These are phyloP conservation scores for Pelargonium myrrhifolium DNA, from an alignment of 441 rosid genomes.

Conservation along the genomic window DNA sequence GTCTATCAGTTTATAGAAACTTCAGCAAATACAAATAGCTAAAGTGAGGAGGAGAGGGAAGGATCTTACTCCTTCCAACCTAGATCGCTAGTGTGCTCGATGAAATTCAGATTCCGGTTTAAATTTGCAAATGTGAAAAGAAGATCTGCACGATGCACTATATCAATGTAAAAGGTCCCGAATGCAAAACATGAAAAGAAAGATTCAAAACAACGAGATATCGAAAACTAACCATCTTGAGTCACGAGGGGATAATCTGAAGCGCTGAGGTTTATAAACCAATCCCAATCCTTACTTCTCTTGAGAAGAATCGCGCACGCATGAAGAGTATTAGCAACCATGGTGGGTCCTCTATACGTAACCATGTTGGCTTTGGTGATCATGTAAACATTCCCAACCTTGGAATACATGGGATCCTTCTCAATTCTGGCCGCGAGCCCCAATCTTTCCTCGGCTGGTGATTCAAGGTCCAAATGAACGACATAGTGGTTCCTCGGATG, in stretches of 20 bases:
- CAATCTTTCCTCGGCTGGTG: conserved; percentile 75
- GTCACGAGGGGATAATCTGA: conserved; percentile 98
- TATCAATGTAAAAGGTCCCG: conserved; percentile 10
- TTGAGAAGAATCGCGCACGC: conserved; percentile 90
- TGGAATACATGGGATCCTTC: conserved; percentile 60
- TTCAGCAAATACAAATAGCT: background rate
- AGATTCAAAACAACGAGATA: background rate
- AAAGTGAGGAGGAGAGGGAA: background rate
- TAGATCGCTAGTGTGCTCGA: conserved; percentile 74
- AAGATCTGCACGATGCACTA: conserved; percentile 56
- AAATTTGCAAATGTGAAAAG: conserved; percentile 55
- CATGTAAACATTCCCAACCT: conserved; percentile 75
- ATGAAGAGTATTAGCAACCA: conserved; percentile 98
- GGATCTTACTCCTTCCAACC: conserved; percentile 88
- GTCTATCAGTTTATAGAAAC: conserved; percentile 20
- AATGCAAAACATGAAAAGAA: background rate
- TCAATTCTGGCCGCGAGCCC: conserved; percentile 59
- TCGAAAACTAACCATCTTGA: conserved; percentile 65
- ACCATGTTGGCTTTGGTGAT: conserved; percentile 90
- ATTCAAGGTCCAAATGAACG: conserved; percentile 89
- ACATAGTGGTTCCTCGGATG: conserved; percentile 85
- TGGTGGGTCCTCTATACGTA: conserved; percentile 92
- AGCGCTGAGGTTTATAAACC: too few relatives aligned
- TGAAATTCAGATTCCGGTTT: conserved; percentile 67
- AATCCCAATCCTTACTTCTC: conserved; percentile 81